A percentile compares a stretch with the other conserved stretches of the same genome.
phyloP scores from a whole-genome alignment of 257 asterid genomes.

The Voacanga thouarsii region DNA sequence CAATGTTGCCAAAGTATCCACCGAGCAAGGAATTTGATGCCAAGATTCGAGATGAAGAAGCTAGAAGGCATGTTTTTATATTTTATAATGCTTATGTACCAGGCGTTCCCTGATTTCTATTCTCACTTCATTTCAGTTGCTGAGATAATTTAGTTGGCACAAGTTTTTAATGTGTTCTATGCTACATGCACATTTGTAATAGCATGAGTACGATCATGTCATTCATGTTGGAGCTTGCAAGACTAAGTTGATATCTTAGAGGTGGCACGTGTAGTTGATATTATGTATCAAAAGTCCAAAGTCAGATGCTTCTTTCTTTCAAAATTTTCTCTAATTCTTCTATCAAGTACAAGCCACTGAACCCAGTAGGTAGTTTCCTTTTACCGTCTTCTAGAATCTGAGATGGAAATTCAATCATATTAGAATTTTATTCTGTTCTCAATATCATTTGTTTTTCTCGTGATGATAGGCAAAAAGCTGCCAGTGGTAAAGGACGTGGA shows the following conservation, averaged over 20 bases:
- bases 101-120: not conserved
- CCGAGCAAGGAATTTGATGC: constrained; percentile 83
- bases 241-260: not conserved
- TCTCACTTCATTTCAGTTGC: not conserved
- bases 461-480: constrained; percentile 51
- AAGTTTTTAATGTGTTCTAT: not conserved
- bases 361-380: not conserved
- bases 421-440: not conserved
- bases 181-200: not conserved
- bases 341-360: not conserved
- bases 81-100: not conserved
- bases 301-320: not conserved
- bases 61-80: constrained; percentile 47
- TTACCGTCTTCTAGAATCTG: not conserved
- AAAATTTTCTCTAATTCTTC: not conserved
- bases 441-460: constrained; percentile 1
- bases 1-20: constrained; percentile 69
- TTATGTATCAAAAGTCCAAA: not conserved
- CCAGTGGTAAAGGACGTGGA: constrained; percentile 43
- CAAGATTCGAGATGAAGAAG: constrained; percentile 66
- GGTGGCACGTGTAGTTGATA: not conserved
- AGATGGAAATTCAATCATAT: not conserved
- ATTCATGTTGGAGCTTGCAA: not conserved
- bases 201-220: not conserved
- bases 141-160: not conserved